Percentiles rank a stretch among this genome's conserved stretches.
These are phyloP conservation scores for Penicillium flavigenum DNA, from an alignment of 495 filamentous ascomycete species.

Conservation along the genomic window DNA sequence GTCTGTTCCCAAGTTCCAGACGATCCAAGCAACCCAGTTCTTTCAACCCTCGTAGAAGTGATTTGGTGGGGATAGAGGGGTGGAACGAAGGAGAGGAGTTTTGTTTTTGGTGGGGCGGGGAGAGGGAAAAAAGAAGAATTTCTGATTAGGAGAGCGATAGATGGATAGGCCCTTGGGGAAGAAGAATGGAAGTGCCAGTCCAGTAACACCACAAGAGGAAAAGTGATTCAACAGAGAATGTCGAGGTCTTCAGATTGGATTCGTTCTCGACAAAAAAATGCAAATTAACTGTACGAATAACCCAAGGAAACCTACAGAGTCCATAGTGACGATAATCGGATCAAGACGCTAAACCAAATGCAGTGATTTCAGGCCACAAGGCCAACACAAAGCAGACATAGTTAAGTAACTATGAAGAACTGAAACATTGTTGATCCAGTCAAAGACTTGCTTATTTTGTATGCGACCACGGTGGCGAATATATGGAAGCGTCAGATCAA, in stretches of 20 bases:
- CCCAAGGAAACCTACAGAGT: slow-evolving; percentile 5
- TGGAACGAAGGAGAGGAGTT: slow-evolving; percentile 31
- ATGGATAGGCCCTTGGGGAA: slow-evolving; percentile 21
- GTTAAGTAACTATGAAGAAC: background rate
- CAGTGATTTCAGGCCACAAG: slow-evolving; percentile 2
- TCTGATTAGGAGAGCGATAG: slow-evolving; percentile 30
- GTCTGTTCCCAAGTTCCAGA: slow-evolving; percentile 35
- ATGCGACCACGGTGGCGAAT: background rate
- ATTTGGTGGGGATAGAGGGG: slow-evolving; percentile 33
- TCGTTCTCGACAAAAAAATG: background rate
- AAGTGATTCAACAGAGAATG: background rate
- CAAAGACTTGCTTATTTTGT: background rate
- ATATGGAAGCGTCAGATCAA: background rate
- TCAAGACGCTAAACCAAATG: background rate
- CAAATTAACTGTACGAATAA: background rate
- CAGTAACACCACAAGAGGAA: background rate
- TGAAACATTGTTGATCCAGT: background rate
- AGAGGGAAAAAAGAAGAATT: slow-evolving; percentile 33
- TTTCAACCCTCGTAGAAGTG: slow-evolving; percentile 26
- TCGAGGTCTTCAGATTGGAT: background rate
- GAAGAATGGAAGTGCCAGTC: slow-evolving; percentile 1
- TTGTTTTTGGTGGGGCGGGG: slow-evolving; percentile 37
- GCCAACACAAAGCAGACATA: background rate
- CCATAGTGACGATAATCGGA: background rate
- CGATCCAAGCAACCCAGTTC: slow-evolving; percentile 27